Base-by-base conservation (phyloP, 176 grass and related monocot genomes). In the Rhynchospora tenuis region DNA sequence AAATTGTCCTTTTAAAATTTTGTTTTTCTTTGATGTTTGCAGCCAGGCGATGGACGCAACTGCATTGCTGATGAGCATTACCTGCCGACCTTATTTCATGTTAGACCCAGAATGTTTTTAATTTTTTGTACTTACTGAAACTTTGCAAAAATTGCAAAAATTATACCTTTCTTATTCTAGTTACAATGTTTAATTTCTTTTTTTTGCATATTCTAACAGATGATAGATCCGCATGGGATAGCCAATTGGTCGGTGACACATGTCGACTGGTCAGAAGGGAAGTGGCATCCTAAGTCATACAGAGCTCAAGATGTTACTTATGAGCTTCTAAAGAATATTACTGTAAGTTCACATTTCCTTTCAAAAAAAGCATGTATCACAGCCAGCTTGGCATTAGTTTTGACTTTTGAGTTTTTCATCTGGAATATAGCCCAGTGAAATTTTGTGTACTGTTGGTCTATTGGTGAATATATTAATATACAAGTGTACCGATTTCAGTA, bases 41-140 rank as follows among this genome's bases (percentile, higher is more conserved):
- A 98, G 96, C 96, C 96, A 86, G 93, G 86, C 54, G 93, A 93
- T 54, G 85, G 89, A 73, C 91, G 91, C 55, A 95, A 99, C 82
- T 99, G 96, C 70, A 94, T 94, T 90, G 89, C 96, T 82, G 96
- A 99, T 48, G 96, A 99, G 85, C 96, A 99, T 99, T 99, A 95
- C 87, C 89, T 99, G 51, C 96, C 96, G 68, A 99, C 96, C 52
- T 59, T 99, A 50, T 99, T 99, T 84, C 84, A 90, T 87, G 96
- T 95, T 23, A 86, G 93, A 85, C 83, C 74, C 79, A 85, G 76
- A 69, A 82, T 57, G 50, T 58, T 86, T 79, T 77, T n/a, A 24
- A 83, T 74, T 27, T 51, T 43, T 74, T 48, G 45, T 74, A 20
- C 31, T 51, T 51, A 51, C 9, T 4, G 11, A 50, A 50, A 47